Evolutionary conservation across 1,284 basidiomycete genomes (phyloP), one percentile per base, ranked within the genome.

Genomic region (Naganishia albida): DNA sequence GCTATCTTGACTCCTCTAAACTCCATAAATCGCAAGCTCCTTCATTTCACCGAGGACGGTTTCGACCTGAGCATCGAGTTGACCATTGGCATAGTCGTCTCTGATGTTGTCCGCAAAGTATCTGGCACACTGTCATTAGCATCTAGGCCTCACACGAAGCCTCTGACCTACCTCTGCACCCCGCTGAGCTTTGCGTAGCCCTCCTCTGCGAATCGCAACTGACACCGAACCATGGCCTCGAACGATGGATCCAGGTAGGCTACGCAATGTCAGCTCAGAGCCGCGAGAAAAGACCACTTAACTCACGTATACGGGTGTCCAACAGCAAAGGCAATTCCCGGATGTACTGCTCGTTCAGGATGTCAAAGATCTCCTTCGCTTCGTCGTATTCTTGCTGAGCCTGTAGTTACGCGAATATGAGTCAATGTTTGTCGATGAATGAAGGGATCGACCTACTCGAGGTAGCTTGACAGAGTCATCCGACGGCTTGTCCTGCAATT

Each of bases 171-270:
- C 86, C 93, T 82, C 78, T 99, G 96, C 3, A 99, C 96, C 51
- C 92, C 89, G 50, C 93, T 91, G 63, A 99, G 84, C 81, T 96
- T 98, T 81, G 99, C 94, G 77, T 99, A 99, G 0, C 92, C 96
- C 73, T 98, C 94, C 77, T 97, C 91, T 1, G 94, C 93, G 74
- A 97, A 97, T 73, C 93, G 93, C 75, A 91, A 86, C 78, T 99
- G 95, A 85, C 96, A 91, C 48, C 96, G 86, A 72, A 97, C 91
- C 95, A 99, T 98, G 39, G 95, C 91, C 79, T 99, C 96, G 77
- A 99, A 98, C 70, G 90, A 93, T 1, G 96, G 96, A 78, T 99
- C 95, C 68, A 99, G 91, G 82, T 93, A 99, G 43, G 78, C 78
- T 79, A 55, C 18, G 28, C 23, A 26, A 23, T 25, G 60, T 23